Base-by-base conservation (phyloP, 371 early-diverging fungal genomes). In the Syncephalastrum racemosum region DNA sequence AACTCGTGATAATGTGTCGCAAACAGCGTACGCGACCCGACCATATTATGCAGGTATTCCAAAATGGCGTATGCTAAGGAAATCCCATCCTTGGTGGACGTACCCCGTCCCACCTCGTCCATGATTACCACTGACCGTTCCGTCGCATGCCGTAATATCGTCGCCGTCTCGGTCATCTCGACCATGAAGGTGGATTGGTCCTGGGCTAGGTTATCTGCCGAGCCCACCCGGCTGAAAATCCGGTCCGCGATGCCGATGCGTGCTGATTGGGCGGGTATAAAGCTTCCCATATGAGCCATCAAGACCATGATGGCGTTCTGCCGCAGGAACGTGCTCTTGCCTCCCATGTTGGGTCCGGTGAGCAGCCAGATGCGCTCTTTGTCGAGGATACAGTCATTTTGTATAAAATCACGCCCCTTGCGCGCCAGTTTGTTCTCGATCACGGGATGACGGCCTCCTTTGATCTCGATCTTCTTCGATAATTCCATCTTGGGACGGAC, bases 21-120 rank as follows among this genome's bases (percentile, higher is more conserved):
- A 71, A 97, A 96, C 8, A 98, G 55, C 0, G 88, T 82, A 39
- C 85, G 79, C 46, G 88, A 94, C 16, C 82, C 50, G 3, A 78
- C 76, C 3, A 59, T 50, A 18, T 82, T 66, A 50, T 90, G 82
- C 22, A 99, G 64, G 59, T 94, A 83, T 53, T 83, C 68, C 22
- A 99, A 68, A 0, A 97, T 93, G 0, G 95, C 92, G 53, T 82
- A 89, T 0, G 99, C 98, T 25, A 99, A 80, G 4, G 96, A 83
- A 16, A 93, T 71, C 0, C 99, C 99, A 63, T 99, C 99, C 19
- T 74, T 60, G 0, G 96, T 91, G 2, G 93, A 85, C 0, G 99
- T 99, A 12, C 99, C 99, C 42, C 99, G 87, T 1, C 99, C 99
- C 16, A 99, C 89, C 69, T 99, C 99, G 66, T 99, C 99, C 79